Percentiles rank a stretch among this genome's conserved stretches.
Conservation (phyloP, 148 eudicot genomes). For the Rhododendron simsii region DNA sequence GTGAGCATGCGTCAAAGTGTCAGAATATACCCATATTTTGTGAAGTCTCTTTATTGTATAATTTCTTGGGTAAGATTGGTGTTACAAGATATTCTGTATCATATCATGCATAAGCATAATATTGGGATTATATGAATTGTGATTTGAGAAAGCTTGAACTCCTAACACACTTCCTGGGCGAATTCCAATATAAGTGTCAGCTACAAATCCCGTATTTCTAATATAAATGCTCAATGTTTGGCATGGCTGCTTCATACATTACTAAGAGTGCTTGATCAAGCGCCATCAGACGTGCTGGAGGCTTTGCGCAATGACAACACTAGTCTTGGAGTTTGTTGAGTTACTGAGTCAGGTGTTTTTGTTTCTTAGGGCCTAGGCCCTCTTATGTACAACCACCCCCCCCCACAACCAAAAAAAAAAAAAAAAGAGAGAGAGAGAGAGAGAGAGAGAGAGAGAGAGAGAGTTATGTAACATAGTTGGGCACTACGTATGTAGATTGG, state of each 20-base stretch:
- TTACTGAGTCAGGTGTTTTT: neutral
- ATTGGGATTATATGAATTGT: neutral
- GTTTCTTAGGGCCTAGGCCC: neutral
- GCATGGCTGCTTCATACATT: neutral
- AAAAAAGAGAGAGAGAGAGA: too few species aligned
- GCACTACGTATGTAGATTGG: neutral
- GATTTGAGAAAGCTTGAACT: neutral
- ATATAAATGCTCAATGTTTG: neutral
- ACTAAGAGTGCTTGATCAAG: neutral
- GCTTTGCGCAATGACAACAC: neutral
- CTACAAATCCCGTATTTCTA: neutral
- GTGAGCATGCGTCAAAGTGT: neutral
- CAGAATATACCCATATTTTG: neutral
- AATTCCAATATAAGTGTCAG: neutral
- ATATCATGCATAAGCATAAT: neutral
- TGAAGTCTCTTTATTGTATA: neutral
- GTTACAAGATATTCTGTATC: neutral
- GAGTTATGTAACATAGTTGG: neutral
- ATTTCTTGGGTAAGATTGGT: neutral
- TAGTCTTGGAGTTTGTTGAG: neutral
- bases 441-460: too few species aligned
- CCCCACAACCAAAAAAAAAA: too few species aligned
- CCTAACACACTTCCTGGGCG: neutral
- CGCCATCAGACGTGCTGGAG: neutral
- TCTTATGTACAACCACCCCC: neutral